Evolutionary conservation across 805 yeast genomes (phyloP).

Genomic region (Candida maesae): DNA sequence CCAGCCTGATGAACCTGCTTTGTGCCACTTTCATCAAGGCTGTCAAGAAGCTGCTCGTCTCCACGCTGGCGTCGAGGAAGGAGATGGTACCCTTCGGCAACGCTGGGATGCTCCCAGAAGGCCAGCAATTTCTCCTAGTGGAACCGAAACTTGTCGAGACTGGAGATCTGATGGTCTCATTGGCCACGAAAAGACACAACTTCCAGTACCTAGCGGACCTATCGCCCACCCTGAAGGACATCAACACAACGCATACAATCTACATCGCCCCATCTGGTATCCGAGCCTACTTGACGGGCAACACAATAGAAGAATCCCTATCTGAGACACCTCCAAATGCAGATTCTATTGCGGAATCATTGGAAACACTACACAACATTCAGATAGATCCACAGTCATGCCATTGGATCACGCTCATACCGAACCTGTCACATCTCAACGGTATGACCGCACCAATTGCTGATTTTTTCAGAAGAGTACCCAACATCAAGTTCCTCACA

Average conservation of each 20-base stretch:
- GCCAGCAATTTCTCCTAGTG: conserved; percentile 34
- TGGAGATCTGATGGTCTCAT: conserved; percentile 39
- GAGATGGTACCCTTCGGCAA: conserved; percentile 49
- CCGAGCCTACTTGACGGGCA: conserved; percentile 39
- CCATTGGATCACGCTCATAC: conserved; percentile 65
- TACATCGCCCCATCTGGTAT: conserved; percentile 57
- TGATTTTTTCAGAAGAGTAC: conserved; percentile 47
- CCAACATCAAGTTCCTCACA: conserved; percentile 50
- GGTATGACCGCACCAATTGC: conserved; percentile 64
- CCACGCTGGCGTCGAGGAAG: conserved; percentile 31
- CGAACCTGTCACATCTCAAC: conserved; percentile 64
- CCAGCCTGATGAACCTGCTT: conserved; percentile 30
- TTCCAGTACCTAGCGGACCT: conserved; percentile 32
- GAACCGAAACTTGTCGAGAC: conserved; percentile 45
- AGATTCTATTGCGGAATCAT: conserved; percentile 32
- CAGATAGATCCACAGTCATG: conserved; percentile 14
- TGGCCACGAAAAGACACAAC: conserved; percentile 30
- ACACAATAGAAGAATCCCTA: conserved; percentile 33
- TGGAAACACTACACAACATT: conserved; percentile 34
- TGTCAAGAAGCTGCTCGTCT: conserved; percentile 38
- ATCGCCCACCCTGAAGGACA: conserved; percentile 5
- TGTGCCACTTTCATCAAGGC: conserved; percentile 50
- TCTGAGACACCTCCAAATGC: conserved; percentile 41
- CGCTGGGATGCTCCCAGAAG: conserved; percentile 32
- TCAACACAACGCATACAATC: conserved; percentile 35